Evolutionary conservation across 2,329 filamentous ascomycete genomes (phyloP), one percentile per base, ranked within the genome.

Genomic region (Coniosporium tulheliwenetii): DNA sequence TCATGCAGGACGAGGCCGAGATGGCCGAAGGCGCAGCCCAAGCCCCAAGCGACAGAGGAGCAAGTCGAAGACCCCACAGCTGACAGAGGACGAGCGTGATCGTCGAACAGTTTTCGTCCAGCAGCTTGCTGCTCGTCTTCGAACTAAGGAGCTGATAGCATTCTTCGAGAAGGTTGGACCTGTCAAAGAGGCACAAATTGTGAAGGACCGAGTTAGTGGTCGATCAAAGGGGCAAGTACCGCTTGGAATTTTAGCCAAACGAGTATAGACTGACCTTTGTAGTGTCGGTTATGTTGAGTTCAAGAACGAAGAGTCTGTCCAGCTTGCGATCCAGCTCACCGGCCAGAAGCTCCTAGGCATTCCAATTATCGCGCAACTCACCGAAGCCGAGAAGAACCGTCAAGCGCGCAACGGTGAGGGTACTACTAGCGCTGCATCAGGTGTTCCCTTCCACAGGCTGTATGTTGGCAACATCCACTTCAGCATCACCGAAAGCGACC

Each of bases 381-480:
- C 91, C 54, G 91, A 98, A 71, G 93, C 91, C 59, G 93, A 98
- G 64, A 98, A 98, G 72, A 98, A 98, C 59, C 86, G 91, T 52
- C 89, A 94, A 70, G 85, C 86, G 48, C 85, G 89, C 50, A 89
- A 76, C 48, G 75, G 83, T 40, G 83, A 91, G 52, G 67, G 73
- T 39, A 64, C 70, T 39, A 77, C 72, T 49, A 69, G 66, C 44
- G 76, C 85, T 51, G 79, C 81, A 44, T 87, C 87, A 58, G 81
- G 84, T 45, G 81, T 93, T 44, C 91, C 91, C 16, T 96, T 96
- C 69, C 91, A 98, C 65, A 84, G 93, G 51, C 81, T 98, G 44
- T 98, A 96, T 62, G 89, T 98, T 51, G 91, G 91, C 63, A 98
- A 98, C 61, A 96, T 98, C 52, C 91, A 98, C 69, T 98, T 98